Percentiles rank a stretch among this genome's conserved stretches.
Evolutionary conservation across 192 early-diverging fungal species (phyloP).

Genomic region (Coemansia sp.): DNA sequence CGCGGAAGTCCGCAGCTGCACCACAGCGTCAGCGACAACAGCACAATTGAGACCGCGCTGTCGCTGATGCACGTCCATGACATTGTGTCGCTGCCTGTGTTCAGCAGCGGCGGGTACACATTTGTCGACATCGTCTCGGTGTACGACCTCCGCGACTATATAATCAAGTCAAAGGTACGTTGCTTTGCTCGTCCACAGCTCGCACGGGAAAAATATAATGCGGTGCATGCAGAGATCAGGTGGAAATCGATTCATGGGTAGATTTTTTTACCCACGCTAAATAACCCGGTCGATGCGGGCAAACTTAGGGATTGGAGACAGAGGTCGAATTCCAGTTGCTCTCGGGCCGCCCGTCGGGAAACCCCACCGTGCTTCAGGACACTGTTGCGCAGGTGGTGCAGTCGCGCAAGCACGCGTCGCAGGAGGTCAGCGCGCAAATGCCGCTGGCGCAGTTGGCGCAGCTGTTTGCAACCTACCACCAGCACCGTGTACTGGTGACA

Average conservation of each 20-base stretch:
- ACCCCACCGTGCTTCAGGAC: slow-evolving; percentile 24
- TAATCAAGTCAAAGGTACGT: slow-evolving; percentile 6
- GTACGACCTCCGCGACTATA: slow-evolving; percentile 47
- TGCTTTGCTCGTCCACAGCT: not conserved
- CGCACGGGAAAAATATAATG: not conserved
- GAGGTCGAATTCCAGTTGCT: slow-evolving; percentile 45
- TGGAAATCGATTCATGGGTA: no score
- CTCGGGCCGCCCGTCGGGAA: slow-evolving; percentile 32
- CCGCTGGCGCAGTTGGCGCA: slow-evolving; percentile 35
- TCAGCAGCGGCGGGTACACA: not conserved
- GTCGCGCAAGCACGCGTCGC: slow-evolving; percentile 41
- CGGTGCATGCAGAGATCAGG: not conserved
- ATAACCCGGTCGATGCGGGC: not conserved
- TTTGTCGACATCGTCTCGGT: slow-evolving; percentile 47
- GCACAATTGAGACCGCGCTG: slow-evolving; percentile 27
- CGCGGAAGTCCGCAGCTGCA: slow-evolving; percentile 31
- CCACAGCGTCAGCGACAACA: slow-evolving; percentile 13
- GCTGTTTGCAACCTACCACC: slow-evolving; percentile 29
- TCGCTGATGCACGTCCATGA: slow-evolving; percentile 30
- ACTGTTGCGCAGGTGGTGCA: slow-evolving; percentile 33
- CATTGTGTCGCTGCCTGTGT: slow-evolving; percentile 45
- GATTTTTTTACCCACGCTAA: not conserved
- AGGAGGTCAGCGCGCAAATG: slow-evolving; percentile 25
- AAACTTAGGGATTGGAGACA: slow-evolving; percentile 25
- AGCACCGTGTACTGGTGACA: slow-evolving; percentile 41